Evolutionary conservation across 2,329 filamentous ascomycete genomes (phyloP).

Genomic region (Monosporascus sp.): DNA sequence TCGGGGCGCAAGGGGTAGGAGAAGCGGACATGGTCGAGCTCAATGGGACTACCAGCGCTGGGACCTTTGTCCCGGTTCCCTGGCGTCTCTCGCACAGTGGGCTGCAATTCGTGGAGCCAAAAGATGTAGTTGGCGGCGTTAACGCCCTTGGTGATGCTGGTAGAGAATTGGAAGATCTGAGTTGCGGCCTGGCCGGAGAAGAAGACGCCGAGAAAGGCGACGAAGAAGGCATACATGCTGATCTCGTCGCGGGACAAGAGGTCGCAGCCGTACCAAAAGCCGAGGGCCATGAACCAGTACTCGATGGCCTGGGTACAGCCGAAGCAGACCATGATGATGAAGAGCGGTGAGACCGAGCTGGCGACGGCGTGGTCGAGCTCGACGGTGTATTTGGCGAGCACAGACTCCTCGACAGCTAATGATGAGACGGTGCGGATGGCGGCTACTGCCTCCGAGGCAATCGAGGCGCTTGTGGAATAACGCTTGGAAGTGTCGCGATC

Average conservation of each 20-base stretch:
- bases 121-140: conserved; percentile 45
- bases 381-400: conserved; percentile 27
- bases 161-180: conserved; percentile 41
- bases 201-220: conserved; percentile 46
- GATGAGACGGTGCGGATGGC: conserved; percentile 40
- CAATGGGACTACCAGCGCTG: conserved; percentile 29
- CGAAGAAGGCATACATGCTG: conserved; percentile 36
- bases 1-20: conserved; percentile 50
- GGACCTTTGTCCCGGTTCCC: conserved; percentile 33
- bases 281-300: conserved; percentile 27
- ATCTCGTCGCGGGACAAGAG: conserved; percentile 32
- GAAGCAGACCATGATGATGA: conserved; percentile 20
- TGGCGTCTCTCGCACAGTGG: conserved; percentile 34
- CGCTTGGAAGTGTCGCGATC: too few species aligned
- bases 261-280: conserved; percentile 29
- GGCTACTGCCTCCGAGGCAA: conserved; percentile 40
- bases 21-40: conserved; percentile 54
- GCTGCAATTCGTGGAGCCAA: conserved; percentile 37
- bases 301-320: conserved; percentile 23
- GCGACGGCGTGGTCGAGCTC: conserved; percentile 21
- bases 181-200: conserved; percentile 37
- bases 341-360: conserved; percentile 3
- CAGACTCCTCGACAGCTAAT: conserved; percentile 29
- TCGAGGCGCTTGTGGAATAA: conserved; percentile 31
- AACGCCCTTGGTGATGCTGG: conserved; percentile 46